Percentiles rank a stretch among this genome's conserved stretches.
Evolutionary conservation across 306 rosid species (phyloP).

Genomic region (Acacia acuminata): DNA sequence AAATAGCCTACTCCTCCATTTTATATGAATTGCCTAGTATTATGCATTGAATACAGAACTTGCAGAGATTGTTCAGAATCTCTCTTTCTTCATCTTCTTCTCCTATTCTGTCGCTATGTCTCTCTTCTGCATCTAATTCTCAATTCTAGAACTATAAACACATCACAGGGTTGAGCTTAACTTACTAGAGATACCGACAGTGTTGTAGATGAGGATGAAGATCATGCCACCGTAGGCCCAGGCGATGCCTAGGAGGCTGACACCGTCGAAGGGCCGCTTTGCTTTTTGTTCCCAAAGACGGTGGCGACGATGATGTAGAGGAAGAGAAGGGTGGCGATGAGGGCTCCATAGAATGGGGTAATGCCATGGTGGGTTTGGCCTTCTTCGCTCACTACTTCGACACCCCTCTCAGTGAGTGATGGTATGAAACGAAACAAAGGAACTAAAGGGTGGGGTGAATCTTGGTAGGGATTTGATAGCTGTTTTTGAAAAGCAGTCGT

Average conservation of each 20-base stretch:
- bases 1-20: no score
- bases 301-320: constrained; percentile 72
- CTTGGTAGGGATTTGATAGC: no score
- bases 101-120: no score
- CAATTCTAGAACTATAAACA: no score
- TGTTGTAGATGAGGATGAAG: constrained; percentile 73
- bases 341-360: constrained; percentile 74
- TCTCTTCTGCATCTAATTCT: no score
- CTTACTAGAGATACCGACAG: constrained; percentile 72
- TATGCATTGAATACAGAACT: no score
- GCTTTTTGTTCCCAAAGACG: constrained; percentile 53
- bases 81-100: no score
- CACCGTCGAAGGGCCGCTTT: constrained; percentile 41
- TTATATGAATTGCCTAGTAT: no score
- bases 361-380: constrained; percentile 45
- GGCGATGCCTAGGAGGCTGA: constrained; percentile 68
- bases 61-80: no score
- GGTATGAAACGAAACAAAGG: not conserved
- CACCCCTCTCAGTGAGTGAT: constrained; percentile 28
- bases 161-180: no score
- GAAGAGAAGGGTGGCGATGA: constrained; percentile 74
- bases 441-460: no score
- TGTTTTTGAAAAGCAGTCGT: no score
- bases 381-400: constrained; percentile 61
- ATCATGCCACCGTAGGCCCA: constrained; percentile 88